phyloP scores from a whole-genome alignment of 2,329 filamentous ascomycete species.

The Colletotrichum viniferum region DNA sequence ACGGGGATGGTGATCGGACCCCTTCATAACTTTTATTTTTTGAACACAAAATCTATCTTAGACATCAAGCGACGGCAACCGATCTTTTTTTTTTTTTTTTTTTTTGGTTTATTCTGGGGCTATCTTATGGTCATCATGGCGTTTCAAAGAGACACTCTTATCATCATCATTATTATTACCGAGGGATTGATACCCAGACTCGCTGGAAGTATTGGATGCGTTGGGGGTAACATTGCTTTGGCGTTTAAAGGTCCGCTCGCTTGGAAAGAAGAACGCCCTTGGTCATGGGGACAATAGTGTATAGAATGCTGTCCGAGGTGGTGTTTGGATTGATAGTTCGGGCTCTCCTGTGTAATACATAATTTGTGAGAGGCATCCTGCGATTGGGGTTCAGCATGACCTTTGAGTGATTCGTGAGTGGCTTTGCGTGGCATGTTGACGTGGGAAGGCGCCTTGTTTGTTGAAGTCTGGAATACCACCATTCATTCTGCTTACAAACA shows the following conservation, averaged over 20 bases:
- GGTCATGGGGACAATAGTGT: neutral
- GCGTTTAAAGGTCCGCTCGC: neutral
- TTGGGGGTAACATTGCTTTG: neutral
- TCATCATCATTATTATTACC: neutral
- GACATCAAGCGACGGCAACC: constrained; percentile 13
- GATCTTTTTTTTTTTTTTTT: neutral
- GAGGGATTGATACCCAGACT: constrained; percentile 21
- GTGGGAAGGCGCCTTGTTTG: neutral
- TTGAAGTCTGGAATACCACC: neutral
- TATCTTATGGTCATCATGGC: neutral
- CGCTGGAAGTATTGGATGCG: constrained; percentile 1
- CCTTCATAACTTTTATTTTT: neutral
- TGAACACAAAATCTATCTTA: neutral
- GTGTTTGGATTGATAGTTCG: neutral
- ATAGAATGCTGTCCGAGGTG: neutral
- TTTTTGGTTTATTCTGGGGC: neutral
- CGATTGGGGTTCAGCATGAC: neutral
- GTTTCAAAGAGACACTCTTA: neutral
- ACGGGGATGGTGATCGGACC: neutral
- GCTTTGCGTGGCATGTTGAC: neutral
- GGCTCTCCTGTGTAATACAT: constrained; percentile 15
- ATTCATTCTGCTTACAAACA: neutral
- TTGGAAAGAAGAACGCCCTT: neutral
- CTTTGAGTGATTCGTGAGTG: neutral
- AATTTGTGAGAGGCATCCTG: neutral